phyloP scores from a whole-genome alignment of 2,329 filamentous ascomycete genomes.

The Fusarium sulawesiense region DNA sequence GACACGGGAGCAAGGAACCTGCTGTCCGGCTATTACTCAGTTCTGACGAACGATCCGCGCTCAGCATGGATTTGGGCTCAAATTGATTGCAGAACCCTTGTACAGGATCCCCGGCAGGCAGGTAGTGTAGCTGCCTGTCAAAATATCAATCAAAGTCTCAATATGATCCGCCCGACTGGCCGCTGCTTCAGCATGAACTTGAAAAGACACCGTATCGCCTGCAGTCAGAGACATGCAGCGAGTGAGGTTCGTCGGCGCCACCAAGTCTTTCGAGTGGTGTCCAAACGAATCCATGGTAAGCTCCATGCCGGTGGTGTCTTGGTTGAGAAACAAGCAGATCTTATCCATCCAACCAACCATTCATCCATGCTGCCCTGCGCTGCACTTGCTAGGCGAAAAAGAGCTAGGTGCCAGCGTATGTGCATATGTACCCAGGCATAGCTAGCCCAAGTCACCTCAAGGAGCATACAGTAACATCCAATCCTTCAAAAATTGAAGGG shows the following conservation, averaged over 20 bases:
- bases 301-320: constrained; percentile 19
- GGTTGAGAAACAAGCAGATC: neutral
- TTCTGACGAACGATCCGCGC: neutral
- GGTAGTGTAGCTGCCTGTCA: constrained; percentile 7
- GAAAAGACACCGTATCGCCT: constrained; percentile 1
- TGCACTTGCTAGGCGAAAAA: neutral
- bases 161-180: neutral
- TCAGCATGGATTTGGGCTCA: neutral
- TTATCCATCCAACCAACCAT: neutral
- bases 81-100: constrained; percentile 11
- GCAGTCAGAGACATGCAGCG: constrained; percentile 24
- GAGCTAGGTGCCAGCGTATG: neutral
- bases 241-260: constrained; percentile 8
- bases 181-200: neutral
- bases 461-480: neutral
- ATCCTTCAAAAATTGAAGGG: neutral
- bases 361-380: neutral
- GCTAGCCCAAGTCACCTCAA: too few species aligned
- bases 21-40: neutral
- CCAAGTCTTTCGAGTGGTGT: constrained; percentile 1
- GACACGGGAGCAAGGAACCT: neutral
- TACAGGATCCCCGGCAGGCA: constrained; percentile 10
- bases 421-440: neutral
- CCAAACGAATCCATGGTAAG: constrained; percentile 17
- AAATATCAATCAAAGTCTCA: constrained; percentile 6